Evolutionary conservation across 169 alveolate species (phyloP).

Genomic region (Amoebophrya sp.): DNA sequence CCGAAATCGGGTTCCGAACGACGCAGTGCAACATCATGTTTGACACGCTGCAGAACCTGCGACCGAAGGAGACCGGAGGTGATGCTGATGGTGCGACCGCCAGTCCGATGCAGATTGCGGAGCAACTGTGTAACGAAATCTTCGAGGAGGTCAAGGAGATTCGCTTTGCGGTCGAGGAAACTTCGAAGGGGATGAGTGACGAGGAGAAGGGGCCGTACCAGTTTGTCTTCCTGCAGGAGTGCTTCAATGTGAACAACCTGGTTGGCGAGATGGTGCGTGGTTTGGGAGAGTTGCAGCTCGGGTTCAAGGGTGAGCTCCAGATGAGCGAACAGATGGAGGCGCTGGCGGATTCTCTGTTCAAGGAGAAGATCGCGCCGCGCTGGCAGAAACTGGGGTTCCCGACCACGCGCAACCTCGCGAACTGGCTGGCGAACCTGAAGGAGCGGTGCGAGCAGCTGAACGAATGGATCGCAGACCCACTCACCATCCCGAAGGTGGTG

Average conservation of each 20-base stretch:
- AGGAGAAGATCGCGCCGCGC: slow-evolving; percentile 68
- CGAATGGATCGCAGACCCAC: slow-evolving; percentile 44
- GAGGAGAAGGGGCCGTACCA: slow-evolving; percentile 78
- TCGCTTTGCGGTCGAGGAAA: slow-evolving; percentile 68
- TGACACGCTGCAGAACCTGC: slow-evolving; percentile 53
- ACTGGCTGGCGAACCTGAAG: slow-evolving; percentile 81
- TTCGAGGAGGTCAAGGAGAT: slow-evolving; percentile 56
- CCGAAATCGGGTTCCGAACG: slow-evolving; percentile 66
- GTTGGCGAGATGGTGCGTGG: slow-evolving; percentile 51
- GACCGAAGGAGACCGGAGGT: slow-evolving; percentile 60
- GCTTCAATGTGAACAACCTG: slow-evolving; percentile 61
- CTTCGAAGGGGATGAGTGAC: slow-evolving; percentile 59
- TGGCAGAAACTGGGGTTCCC: slow-evolving; percentile 86
- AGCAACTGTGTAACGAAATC: slow-evolving; percentile 60
- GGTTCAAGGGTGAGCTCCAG: slow-evolving; percentile 81
- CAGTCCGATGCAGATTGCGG: slow-evolving; percentile 49
- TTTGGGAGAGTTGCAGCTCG: slow-evolving; percentile 71
- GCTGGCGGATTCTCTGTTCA: slow-evolving; percentile 59
- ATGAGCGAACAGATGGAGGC: slow-evolving; percentile 76
- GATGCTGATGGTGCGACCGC: slow-evolving; percentile 57
- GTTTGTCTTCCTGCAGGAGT: slow-evolving; percentile 80
- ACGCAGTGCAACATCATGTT: slow-evolving; percentile 50
- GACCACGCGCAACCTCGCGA: slow-evolving; percentile 72
- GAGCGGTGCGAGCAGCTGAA: slow-evolving; percentile 53
- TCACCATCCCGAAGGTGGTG: slow-evolving; percentile 57